Evolutionary conservation across 306 rosid genomes (phyloP).

Genomic region (Vigna mungo): DNA sequence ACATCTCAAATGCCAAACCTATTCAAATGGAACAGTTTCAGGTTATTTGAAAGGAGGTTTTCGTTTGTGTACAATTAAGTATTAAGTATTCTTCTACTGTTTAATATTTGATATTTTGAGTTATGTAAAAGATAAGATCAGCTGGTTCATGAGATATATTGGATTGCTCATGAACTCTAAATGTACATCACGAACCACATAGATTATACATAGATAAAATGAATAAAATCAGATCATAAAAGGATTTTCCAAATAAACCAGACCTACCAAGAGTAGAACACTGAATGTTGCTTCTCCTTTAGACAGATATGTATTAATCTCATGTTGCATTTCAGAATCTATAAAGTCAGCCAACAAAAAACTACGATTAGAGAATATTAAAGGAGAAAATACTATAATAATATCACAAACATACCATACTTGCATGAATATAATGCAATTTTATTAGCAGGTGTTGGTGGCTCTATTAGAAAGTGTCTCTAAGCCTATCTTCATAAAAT

Average conservation of each 20-base stretch:
- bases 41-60: background rate
- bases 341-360: conserved; percentile 33
- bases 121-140: background rate
- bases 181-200: conserved; percentile 19
- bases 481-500: too few relatives aligned
- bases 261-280: conserved; percentile 56
- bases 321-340: conserved; percentile 58
- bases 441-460: background rate
- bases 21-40: background rate
- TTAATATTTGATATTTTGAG: conserved; percentile 1
- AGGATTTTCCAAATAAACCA: conserved; percentile 29
- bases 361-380: conserved; percentile 28
- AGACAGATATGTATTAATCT: conserved; percentile 55
- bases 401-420: conserved; percentile 4
- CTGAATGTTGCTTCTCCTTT: conserved; percentile 57
- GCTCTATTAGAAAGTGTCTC: too few relatives aligned
- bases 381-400: conserved; percentile 14
- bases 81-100: background rate
- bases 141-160: conserved; percentile 10
- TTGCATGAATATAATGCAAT: background rate
- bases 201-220: conserved; percentile 5
- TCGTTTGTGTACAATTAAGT: background rate
- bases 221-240: conserved; percentile 15
- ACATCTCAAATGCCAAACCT: background rate
- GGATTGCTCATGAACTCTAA: background rate